Evolutionary conservation across 2,329 filamentous ascomycete genomes (phyloP), one percentile per base, ranked within the genome.

Genomic region (Sphaerulina musiva): DNA sequence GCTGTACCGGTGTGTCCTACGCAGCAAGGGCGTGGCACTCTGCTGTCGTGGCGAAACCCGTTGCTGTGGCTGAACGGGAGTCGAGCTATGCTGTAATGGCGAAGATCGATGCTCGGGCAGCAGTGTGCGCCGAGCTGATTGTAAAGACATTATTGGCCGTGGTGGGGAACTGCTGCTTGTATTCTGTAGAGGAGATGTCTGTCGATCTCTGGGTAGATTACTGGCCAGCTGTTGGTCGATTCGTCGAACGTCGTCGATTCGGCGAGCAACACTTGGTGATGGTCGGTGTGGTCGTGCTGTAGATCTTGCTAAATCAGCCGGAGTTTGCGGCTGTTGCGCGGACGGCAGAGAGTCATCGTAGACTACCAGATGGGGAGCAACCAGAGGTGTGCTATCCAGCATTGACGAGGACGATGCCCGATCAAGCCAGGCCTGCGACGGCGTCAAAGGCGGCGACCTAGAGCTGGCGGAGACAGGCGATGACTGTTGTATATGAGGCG

Each of bases 291-390:
- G 17, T 1, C 59, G 57, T 7, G 62, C 51, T 3, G 53, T 45
- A 0, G 58, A 56, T 23, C 49, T 54, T 12, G 41, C 44, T 8
- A 69, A 32, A 48, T 71, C 68, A n/a, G 68, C 66, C 11, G 68
- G 68, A 1, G 67, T 71, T 41, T 68, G 67, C 4, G 68, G 68
- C 48, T 71, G 69, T 3, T 56, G 55, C 5, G 48, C 40, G 8
- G 64, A 50, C 3, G 67, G 60, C 10, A 56, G 41, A 9, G 54
- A 47, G 43, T 71, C 68, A 46, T 69, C 61, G 59, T 70, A 70
- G 31, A 71, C 58, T 10, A 49, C 56, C 9, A 70, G 17, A 11
- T 53, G 54, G 7, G 60, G 61, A 3, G 60, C 64, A 41, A 23
- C 56, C 46, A 17, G 44, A 44, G 44, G 54, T 48, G 48, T 51